Base-by-base conservation (phyloP, 2,329 filamentous ascomycete genomes). In the Colletotrichum sidae region DNA sequence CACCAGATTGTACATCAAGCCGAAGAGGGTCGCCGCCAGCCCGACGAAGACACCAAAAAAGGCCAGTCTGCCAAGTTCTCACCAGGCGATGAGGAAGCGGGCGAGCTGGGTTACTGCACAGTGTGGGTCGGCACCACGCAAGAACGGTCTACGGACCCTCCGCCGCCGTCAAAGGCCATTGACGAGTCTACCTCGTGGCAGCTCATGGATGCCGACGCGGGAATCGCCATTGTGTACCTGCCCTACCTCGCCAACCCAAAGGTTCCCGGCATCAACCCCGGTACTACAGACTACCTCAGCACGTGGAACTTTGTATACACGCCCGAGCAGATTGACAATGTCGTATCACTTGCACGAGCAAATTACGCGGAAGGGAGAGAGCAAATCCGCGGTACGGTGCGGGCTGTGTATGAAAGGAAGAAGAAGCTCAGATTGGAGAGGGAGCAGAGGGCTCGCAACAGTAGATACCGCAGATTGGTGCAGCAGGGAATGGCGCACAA, bases 231-330 rank as follows among this genome's bases (percentile, higher is more conserved):
- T 4, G 84, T 97, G 13, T 99, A 99, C 79, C 90, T 97, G 72
- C 96, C 96, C 0, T 90, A 97, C 67, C 82, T 98, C 12, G 87
- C 91, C 35, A 98, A 99, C 75, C 57, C 57, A 1, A 90, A 91
- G 66, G 90, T 93, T 0, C 86, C 90, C 0, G 92, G 88, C 47
- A 90, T 98, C n/a, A 91, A 97, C 70, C 96, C 96, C 0, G 89
- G 90, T 33, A 87, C 86, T 2, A 92, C 88, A 57, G 93, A 97
- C 66, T 98, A 94, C 78, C 88, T 98, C 82, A 93, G 89, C 70
- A 99, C 96, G 0, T 99, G 96, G 96, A 99, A 99, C 75, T 98
- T 98, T 75, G 90, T 97, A 37, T 99, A 98, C 77, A 96, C 92
- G 2, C 90, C 94, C 0, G 90, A 96, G 62, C 91, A 99, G 76